Percentiles rank a stretch among this genome's conserved stretches.
phyloP scores from a whole-genome alignment of 192 early-diverging fungal species.

The Jimgerdemannia lactiflua region DNA sequence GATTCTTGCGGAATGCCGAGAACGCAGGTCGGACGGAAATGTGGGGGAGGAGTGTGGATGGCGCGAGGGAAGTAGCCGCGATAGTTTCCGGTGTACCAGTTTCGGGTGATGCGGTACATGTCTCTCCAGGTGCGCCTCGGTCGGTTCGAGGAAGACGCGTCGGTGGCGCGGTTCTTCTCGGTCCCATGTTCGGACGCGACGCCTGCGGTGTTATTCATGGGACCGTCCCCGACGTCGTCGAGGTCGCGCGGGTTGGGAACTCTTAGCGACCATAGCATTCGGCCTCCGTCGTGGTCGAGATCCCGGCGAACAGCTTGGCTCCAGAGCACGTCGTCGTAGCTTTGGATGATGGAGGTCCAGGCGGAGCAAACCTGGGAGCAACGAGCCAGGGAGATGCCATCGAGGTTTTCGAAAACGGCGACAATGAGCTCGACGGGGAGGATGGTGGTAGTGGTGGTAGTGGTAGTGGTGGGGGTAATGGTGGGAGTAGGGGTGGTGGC shows the following conservation, averaged over 20 bases:
- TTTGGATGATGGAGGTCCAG: constrained; percentile 19
- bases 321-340: constrained; percentile 32
- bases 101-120: constrained; percentile 37
- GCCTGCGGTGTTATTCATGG: not conserved
- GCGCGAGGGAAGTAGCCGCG: constrained; percentile 29
- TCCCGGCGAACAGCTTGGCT: constrained; percentile 2
- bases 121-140: constrained; percentile 26
- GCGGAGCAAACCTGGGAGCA: constrained; percentile 19
- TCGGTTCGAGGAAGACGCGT: not conserved
- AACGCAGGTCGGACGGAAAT: constrained; percentile 2
- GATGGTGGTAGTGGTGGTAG: not conserved
- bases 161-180: not conserved
- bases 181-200: not conserved
- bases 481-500: not conserved
- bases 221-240: not conserved
- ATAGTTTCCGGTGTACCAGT: constrained; percentile 42
- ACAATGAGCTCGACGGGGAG: constrained; percentile 27
- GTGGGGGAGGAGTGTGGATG: constrained; percentile 5
- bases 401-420: constrained; percentile 23
- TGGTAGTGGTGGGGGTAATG: not conserved
- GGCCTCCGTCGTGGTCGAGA: constrained; percentile 4
- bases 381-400: constrained; percentile 20
- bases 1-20: constrained; percentile 28
- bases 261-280: constrained; percentile 22
- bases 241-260: constrained; percentile 18